Conservation (phyloP, 2,329 filamentous ascomycete species). For the Colletotrichum siamense region DNA sequence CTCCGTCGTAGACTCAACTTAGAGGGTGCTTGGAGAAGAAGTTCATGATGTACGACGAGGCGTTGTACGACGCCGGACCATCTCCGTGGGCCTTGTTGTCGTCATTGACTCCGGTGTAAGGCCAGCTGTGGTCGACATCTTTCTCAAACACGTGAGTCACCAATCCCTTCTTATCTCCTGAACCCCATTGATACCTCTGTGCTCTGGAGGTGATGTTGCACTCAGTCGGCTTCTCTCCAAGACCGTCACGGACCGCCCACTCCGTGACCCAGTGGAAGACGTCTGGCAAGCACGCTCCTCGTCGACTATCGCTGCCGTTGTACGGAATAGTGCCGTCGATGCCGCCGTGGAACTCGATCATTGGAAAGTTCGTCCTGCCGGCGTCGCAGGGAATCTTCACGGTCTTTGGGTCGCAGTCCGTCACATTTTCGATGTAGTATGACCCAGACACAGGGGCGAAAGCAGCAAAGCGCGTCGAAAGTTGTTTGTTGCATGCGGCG, state of each 20-base stretch:
- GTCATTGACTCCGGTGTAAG: slow-evolving; percentile 15
- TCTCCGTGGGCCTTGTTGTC: slow-evolving; percentile 21
- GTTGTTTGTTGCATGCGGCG: slow-evolving; percentile 42
- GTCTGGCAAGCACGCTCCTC: slow-evolving; percentile 46
- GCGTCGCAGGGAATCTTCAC: slow-evolving; percentile 42
- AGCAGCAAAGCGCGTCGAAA: slow-evolving; percentile 43
- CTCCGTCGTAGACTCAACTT: background rate
- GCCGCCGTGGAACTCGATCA: slow-evolving; percentile 57
- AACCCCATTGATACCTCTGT: background rate
- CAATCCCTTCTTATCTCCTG: background rate
- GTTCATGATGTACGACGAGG: slow-evolving; percentile 20
- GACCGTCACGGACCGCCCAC: slow-evolving; percentile 41
- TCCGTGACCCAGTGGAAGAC: slow-evolving; percentile 43
- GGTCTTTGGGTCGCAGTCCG: slow-evolving; percentile 37
- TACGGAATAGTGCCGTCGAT: slow-evolving; percentile 52
- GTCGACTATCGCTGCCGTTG: slow-evolving; percentile 38
- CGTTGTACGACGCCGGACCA: slow-evolving; percentile 23
- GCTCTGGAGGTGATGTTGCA: background rate
- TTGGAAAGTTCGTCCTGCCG: slow-evolving; percentile 39
- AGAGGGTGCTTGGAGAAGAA: slow-evolving; percentile 17
- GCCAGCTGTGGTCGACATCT: slow-evolving; percentile 24
- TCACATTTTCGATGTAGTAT: slow-evolving; percentile 41
- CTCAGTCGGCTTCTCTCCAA: background rate
- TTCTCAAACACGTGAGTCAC: slow-evolving; percentile 6
- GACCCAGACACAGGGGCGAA: slow-evolving; percentile 47